Base-by-base conservation (phyloP, 179 eudicot genomes). In the Pouteria campechiana region DNA sequence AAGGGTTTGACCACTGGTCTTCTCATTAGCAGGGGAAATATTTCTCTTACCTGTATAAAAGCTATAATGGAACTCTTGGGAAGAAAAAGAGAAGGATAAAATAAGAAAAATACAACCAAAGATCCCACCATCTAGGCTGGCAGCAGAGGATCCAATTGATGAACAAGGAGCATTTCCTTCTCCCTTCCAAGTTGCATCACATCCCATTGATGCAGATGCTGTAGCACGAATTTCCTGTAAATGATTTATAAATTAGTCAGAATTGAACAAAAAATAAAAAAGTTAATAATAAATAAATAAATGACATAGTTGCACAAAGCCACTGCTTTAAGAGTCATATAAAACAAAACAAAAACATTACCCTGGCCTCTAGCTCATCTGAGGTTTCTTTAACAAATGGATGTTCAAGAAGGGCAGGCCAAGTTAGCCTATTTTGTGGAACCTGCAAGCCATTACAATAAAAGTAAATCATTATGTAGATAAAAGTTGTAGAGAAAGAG, bases 321-420 rank as follows among this genome's bases (percentile, higher is more conserved):
- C 25, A 37, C 17, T 29, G 25, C 35, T 16, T 20, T n/a, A 33
- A 53, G 8, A 19, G 36, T 16, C 45, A 29, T 11, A 6, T 44
- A 6, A 38, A 17, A 53, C 25, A 2, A 49, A 43, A 29, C 23
- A n/a, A 25, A 46, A 7, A 27, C 21, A 48, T 13, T 59, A 72
- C 86, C 76, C 62, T 67, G 46, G 68, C 69, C 41, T 83, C 70
- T 49, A 64, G 23, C 16, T 74, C 81, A 38, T 58, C 60, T 13
- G 68, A 34, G 44, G 68, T 44, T 44, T 79, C 99, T 65, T 44
- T 70, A 48, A 92, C 83, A 57, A 92, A 92, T 16, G 99, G 96
- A 47, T 92, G 99, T 43, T 83, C 86, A 44, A 92, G 94, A 30
- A 92, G 93, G 44, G 72, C 80, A 54, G 99, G 99, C 99, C 99